Evolutionary conservation across 2,329 filamentous ascomycete species (phyloP).

Genomic region (Talaromyces albobiverticillius): DNA sequence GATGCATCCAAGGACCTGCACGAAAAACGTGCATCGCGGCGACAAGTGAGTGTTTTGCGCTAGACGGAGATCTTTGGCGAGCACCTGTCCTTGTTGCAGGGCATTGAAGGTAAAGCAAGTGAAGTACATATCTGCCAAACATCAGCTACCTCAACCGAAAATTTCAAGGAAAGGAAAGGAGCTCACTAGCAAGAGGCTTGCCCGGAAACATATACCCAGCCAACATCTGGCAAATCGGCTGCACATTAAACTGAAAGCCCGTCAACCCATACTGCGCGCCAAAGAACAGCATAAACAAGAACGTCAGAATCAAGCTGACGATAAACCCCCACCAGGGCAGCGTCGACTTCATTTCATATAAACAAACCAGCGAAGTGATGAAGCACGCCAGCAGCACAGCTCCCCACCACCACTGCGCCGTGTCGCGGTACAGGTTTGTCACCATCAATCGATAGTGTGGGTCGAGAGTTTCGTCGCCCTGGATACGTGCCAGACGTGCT

Average conservation of each 20-base stretch:
- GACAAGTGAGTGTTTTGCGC: slow-evolving; percentile 37
- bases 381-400: neutral
- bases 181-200: no score
- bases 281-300: slow-evolving; percentile 40
- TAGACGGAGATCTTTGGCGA: slow-evolving; percentile 33
- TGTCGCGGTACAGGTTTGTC: slow-evolving; percentile 12
- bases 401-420: no score
- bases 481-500: slow-evolving; percentile 9
- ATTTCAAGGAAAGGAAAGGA: slow-evolving; percentile 18
- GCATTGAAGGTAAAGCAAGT: slow-evolving; percentile 30
- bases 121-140: slow-evolving; percentile 33
- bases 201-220: slow-evolving; percentile 48
- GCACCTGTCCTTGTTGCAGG: slow-evolving; percentile 24
- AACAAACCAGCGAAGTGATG: neutral
- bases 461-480: no score
- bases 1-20: slow-evolving; percentile 24
- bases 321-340: slow-evolving; percentile 44
- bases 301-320: slow-evolving; percentile 34
- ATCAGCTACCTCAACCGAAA: no score
- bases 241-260: slow-evolving; percentile 41
- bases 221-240: slow-evolving; percentile 47
- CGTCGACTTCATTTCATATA: slow-evolving; percentile 23
- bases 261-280: slow-evolving; percentile 38
- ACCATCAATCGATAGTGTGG: no score
- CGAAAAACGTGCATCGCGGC: slow-evolving; percentile 43